A percentile compares a stretch with the other conserved stretches of the same genome.
These are phyloP conservation scores for Carex myosuroides DNA, from an alignment of 176 grass and related monocot species.

Conservation along the genomic window DNA sequence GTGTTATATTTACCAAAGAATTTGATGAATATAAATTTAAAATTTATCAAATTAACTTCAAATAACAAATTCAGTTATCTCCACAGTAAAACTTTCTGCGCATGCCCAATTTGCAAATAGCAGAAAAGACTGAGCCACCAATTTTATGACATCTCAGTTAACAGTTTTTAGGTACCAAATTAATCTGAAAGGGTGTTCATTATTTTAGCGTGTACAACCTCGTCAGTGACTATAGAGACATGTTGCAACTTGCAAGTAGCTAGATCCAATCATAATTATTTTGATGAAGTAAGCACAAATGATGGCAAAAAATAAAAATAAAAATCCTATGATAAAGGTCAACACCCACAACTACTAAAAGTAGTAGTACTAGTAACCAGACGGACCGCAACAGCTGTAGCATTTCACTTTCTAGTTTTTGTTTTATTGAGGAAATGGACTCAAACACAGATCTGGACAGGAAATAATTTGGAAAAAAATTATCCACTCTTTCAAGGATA, in stretches of 20 bases:
- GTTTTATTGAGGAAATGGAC: background rate
- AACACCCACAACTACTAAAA: background rate
- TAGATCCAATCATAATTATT: background rate
- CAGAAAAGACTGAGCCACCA: no score
- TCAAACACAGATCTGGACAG: background rate
- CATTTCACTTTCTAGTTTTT: background rate
- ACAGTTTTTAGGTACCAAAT: background rate
- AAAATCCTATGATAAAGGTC: background rate
- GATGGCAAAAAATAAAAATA: background rate
- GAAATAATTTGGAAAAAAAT: background rate
- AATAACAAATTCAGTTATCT: no score
- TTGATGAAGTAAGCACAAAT: background rate
- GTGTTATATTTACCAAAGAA: no score
- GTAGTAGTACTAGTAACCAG: background rate
- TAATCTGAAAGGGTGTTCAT: background rate
- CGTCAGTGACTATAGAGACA: background rate
- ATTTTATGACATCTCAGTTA: background rate
- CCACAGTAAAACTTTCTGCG: no score
- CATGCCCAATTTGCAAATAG: no score
- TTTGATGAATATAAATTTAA: no score
- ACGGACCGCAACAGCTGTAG: background rate
- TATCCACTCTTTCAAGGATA: no score
- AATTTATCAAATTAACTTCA: no score
- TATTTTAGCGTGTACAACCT: background rate
- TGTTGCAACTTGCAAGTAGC: background rate